A percentile compares a stretch with the other conserved stretches of the same genome.
Evolutionary conservation across 805 yeast genomes (phyloP).

Genomic region (Wickerhamomyces ciferrii): DNA sequence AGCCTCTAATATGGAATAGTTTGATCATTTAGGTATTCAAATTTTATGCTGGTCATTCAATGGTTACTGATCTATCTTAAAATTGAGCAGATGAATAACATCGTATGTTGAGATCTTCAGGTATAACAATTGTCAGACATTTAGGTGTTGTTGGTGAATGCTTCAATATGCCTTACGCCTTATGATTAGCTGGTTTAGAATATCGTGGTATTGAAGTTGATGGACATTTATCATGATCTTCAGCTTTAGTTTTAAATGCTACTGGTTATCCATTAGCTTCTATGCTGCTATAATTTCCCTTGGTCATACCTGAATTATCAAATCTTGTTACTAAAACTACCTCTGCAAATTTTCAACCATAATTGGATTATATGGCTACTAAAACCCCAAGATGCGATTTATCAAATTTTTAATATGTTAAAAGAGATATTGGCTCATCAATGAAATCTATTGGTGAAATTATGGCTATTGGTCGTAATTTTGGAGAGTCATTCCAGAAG

Average conservation of each 20-base stretch:
- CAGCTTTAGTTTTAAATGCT: slow-evolving; percentile 97
- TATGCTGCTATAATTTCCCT: slow-evolving; percentile 95
- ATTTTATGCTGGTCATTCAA: slow-evolving; percentile 99
- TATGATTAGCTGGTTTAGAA: slow-evolving; percentile 91
- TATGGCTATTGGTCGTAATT: slow-evolving; percentile 97
- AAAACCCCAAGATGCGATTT: slow-evolving; percentile 99
- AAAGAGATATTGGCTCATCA: slow-evolving; percentile 88
- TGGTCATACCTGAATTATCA: slow-evolving; percentile 92
- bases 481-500: slow-evolving; percentile 97
- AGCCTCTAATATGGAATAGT: slow-evolving; percentile 98
- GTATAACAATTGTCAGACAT: slow-evolving; percentile 95
- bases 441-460: slow-evolving; percentile 99
- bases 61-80: slow-evolving; percentile 98
- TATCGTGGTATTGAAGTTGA: slow-evolving; percentile 97
- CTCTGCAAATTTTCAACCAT: slow-evolving; percentile 95
- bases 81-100: slow-evolving; percentile 95
- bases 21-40: slow-evolving; percentile 97
- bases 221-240: slow-evolving; percentile 94
- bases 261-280: slow-evolving; percentile 98
- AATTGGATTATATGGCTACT: slow-evolving; percentile 92
- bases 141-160: slow-evolving; percentile 99
- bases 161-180: slow-evolving; percentile 94
- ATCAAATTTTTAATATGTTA: slow-evolving; percentile 91
- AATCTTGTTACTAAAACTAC: slow-evolving; percentile 96
- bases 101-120: slow-evolving; percentile 97